Evolutionary conservation across 768 basidiomycete species (phyloP).

Genomic region (Vishniacozyma victoriae): DNA sequence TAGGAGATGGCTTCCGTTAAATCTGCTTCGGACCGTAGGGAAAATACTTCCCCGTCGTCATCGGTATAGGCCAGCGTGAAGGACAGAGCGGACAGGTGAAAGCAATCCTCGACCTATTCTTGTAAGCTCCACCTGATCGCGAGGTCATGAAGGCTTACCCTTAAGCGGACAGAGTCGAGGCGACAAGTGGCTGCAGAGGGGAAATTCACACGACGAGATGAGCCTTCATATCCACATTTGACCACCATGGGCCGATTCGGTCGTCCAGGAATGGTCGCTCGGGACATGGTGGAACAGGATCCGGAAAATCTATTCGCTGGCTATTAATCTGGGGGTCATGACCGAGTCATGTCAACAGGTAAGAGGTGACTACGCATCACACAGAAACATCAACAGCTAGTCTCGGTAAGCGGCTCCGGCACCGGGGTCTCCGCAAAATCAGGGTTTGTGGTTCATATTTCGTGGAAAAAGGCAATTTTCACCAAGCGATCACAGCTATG

Average conservation of each 20-base stretch:
- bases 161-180: conserved; percentile 64
- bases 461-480: no score
- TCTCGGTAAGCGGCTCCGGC: no score
- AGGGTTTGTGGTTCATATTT: no score
- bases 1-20: conserved; percentile 82
- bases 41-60: conserved; percentile 66
- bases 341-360: no score
- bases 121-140: not conserved
- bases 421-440: no score
- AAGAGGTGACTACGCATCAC: no score
- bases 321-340: no score
- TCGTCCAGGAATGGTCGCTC: conserved; percentile 41
- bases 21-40: conserved; percentile 62
- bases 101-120: conserved; percentile 73
- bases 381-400: no score
- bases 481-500: no score
- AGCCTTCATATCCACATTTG: conserved; percentile 72
- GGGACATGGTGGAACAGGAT: no score
- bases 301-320: no score
- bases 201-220: conserved; percentile 71
- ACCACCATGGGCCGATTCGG: conserved; percentile 75
- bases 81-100: conserved; percentile 62
- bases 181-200: conserved; percentile 71
- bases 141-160: conserved; percentile 53
- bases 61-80: conserved; percentile 79